Base-by-base conservation (phyloP, 805 yeast species). In the Priceomyces fermenticarens region DNA sequence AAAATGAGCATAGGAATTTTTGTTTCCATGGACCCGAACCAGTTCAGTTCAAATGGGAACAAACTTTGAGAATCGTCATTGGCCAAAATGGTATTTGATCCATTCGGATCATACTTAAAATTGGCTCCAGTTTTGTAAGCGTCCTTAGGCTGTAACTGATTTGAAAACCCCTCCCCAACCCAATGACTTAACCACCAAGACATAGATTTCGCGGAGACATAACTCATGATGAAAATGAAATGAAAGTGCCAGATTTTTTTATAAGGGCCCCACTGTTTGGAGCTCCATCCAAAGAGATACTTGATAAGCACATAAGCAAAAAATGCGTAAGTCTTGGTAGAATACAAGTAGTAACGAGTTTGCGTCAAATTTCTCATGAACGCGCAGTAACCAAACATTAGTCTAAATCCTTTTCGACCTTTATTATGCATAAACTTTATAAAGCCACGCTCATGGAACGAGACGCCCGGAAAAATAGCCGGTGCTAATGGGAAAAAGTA, bases 261-360 rank as follows among this genome's bases (percentile, higher is more conserved):
- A 55, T 89, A 85, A 84, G 52, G 41, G 35, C 65, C 64, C 65
- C 97, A 93, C 23, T 85, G 68, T 10, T 60, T 59, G 52, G 88
- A 95, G 55, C 76, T 79, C 98, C 98, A 93, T 40, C 84, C 87
- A 58, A 91, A 88, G 44, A 91, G 64, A 54, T 78, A 91, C 56
- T 85, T 85, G 68, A 91, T 90, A 84, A 91, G 85, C 38, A 83
- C 65, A 56, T 88, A 90, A 17, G 93, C 83, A 35, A 80, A 58
- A 35, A 68, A 69, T 0, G 90, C 81, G 61, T 79, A 87, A 3
- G 81, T 10, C 9, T 48, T 42, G 12, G 58, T 53, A n/a, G 70
- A 65, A 4, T 69, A 66, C 10, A 67, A 38, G 4, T 70, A 31
- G 6, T 62, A 58, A 41, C 95, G 74, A 62, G 81, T 60, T 3